A percentile compares a stretch with the other conserved stretches of the same genome.
Conservation (phyloP, 2,329 filamentous ascomycete species). For the Triangularia verruculosa region DNA sequence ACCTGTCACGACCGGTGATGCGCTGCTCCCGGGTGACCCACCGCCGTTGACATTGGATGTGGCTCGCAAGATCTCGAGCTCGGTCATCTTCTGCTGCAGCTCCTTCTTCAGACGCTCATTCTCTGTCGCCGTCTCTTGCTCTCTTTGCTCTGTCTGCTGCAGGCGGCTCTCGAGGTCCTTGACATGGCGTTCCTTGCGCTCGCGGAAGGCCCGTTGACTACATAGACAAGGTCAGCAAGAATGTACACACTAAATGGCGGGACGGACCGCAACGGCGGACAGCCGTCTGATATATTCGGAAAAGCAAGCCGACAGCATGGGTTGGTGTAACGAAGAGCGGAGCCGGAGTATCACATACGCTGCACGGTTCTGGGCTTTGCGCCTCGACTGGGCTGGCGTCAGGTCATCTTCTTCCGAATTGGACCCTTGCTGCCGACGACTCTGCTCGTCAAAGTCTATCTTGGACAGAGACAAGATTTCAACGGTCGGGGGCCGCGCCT, state of each 20-base stretch:
- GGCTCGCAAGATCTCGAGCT: slow-evolving; percentile 88
- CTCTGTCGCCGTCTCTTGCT: slow-evolving; percentile 70
- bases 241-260: slow-evolving; percentile 13
- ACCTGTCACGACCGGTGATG: slow-evolving; percentile 55
- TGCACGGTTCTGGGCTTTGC: slow-evolving; percentile 60
- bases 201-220: slow-evolving; percentile 92
- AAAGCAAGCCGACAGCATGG: background rate
- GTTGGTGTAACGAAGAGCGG: background rate
- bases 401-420: slow-evolving; percentile 56
- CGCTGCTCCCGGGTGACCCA: slow-evolving; percentile 43
- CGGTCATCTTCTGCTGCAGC: slow-evolving; percentile 77
- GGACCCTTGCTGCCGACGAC: slow-evolving; percentile 37
- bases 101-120: slow-evolving; percentile 85
- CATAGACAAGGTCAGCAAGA: background rate
- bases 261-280: background rate
- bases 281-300: background rate
- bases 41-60: slow-evolving; percentile 51
- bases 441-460: slow-evolving; percentile 38
- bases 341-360: slow-evolving; percentile 47
- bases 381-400: slow-evolving; percentile 56
- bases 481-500: slow-evolving; percentile 24
- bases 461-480: slow-evolving; percentile 39
- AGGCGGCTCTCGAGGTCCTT: slow-evolving; percentile 90
- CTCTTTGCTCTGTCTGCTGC: slow-evolving; percentile 69
- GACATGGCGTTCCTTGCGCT: slow-evolving; percentile 88